These are phyloP conservation scores for Dendryphion nanum DNA, from an alignment of 2,329 filamentous ascomycete genomes.

Conservation along the genomic window DNA sequence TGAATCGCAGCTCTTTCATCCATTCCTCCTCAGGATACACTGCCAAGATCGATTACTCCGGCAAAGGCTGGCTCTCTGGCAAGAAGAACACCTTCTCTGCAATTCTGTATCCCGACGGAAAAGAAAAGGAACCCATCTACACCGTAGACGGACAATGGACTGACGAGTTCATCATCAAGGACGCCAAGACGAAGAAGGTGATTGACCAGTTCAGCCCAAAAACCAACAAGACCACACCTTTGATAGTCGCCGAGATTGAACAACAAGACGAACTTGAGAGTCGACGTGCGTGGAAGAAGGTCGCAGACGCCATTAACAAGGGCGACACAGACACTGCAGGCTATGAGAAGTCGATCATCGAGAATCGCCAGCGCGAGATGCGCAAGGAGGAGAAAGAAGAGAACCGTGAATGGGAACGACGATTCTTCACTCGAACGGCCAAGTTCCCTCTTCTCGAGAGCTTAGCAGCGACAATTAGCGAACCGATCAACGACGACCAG, in stretches of 20 bases:
- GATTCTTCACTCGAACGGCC: conserved; percentile 66
- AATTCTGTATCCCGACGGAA: conserved; percentile 66
- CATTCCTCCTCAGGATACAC: conserved; percentile 83
- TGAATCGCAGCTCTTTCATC: conserved; percentile 83
- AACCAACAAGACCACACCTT: conserved; percentile 57
- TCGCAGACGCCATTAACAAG: conserved; percentile 74
- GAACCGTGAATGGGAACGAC: conserved; percentile 73
- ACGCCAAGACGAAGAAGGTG: conserved; percentile 53
- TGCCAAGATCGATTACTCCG: conserved; percentile 87
- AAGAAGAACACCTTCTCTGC: conserved; percentile 93
- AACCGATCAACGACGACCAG: conserved; percentile 59
- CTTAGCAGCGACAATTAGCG: conserved; percentile 46
- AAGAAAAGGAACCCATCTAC: conserved; percentile 73
- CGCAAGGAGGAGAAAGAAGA: conserved; percentile 74
- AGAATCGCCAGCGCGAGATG: conserved; percentile 79
- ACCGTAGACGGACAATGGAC: conserved; percentile 91
- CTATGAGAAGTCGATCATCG: conserved; percentile 81
- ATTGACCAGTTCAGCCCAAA: conserved; percentile 49
- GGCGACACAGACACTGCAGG: conserved; percentile 83
- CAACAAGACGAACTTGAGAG: conserved; percentile 85
- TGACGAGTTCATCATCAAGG: conserved; percentile 74
- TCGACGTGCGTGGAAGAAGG: conserved; percentile 82
- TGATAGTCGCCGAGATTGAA: conserved; percentile 70
- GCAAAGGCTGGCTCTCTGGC: conserved; percentile 90
- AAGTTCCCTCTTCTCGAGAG: conserved; percentile 46